A percentile compares a stretch with the other conserved stretches of the same genome.
Evolutionary conservation across 495 filamentous ascomycete species (phyloP).

Genomic region (Neurospora sp.): DNA sequence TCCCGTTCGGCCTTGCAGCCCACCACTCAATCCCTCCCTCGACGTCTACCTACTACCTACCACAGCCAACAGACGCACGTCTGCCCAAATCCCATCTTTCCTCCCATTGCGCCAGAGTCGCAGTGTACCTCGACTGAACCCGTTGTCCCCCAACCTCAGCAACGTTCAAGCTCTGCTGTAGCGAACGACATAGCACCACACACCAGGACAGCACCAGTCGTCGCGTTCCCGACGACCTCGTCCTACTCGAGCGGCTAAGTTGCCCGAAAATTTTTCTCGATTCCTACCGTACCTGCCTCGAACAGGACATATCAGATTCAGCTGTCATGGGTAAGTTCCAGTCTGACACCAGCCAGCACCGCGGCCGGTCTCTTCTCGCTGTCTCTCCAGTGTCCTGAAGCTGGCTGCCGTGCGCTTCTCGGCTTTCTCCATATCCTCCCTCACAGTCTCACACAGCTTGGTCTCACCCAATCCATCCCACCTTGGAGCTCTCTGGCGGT

Average conservation of each 20-base stretch:
- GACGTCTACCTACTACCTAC: not conserved
- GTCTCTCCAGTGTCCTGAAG: not conserved
- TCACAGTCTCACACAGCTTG: not conserved
- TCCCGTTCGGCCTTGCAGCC: slow-evolving; percentile 20
- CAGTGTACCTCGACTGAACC: slow-evolving; percentile 17
- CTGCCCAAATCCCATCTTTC: slow-evolving; percentile 19
- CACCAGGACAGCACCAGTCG: slow-evolving; percentile 19
- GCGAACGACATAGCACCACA: slow-evolving; percentile 15
- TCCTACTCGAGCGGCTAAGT: slow-evolving; percentile 34
- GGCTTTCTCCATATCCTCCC: not conserved
- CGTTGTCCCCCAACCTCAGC: slow-evolving; percentile 13
- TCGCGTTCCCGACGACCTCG: slow-evolving; percentile 23
- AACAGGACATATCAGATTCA: not conserved
- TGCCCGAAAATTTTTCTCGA: slow-evolving; percentile 24
- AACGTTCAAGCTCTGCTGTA: slow-evolving; percentile 14
- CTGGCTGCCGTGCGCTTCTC: not conserved
- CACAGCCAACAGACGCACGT: slow-evolving; percentile 16
- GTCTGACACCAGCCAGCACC: not conserved
- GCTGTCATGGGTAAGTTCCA: slow-evolving; percentile 32
- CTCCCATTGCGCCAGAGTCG: slow-evolving; percentile 17
- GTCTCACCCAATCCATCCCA: not conserved
- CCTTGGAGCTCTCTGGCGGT: not conserved
- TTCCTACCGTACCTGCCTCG: slow-evolving; percentile 3
- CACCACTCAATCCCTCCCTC: slow-evolving; percentile 8
- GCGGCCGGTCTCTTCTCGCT: not conserved